Evolutionary conservation across 2,329 filamentous ascomycete species (phyloP), one percentile per base, ranked within the genome.

Genomic region (Biscogniauxia sp.): DNA sequence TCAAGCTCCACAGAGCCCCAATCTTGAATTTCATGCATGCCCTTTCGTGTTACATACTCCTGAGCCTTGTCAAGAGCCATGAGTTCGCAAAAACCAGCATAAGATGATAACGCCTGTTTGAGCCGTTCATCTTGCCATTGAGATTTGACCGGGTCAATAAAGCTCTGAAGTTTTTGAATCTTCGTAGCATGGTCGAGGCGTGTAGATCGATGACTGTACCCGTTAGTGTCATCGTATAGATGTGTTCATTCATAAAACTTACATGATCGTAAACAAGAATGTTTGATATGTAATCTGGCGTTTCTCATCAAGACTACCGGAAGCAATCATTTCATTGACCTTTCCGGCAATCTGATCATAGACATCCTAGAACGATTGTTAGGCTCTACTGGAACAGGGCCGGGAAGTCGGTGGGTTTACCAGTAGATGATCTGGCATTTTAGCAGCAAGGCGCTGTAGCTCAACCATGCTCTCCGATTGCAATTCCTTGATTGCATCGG

Each of bases 231-330:
- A 32, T 8, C 17, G 11, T 13, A 19, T 41, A 17, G 17, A 50
- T 5, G 45, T 15, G 50, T 6, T 51, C 56, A 6, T 9, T 28
- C 11, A 7, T 8, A 37, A 9, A 20, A 73, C 81, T 72, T 78
- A 90, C 85, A 95, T 89, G 64, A 99, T 95, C 61, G 96, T 95
- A 73, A 99, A 96, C 0, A 98, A 81, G 64, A 98, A 94, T 9
- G 93, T 94, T 68, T 88, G 91, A 70, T 96, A 93, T 1, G 93
- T 92, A 70, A 95, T 88, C 60, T 91, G 87, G 32, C 93, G 86
- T 71, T 93, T 92, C 69, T 94, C 89, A 70, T 97, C 94, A 28
- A 90, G 78, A 57, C 84, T 83, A 28, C 90, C 86, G 54, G 90
- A 86, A 63, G 87, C 82, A 72, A 90, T 84, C 79, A 96, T 88